Percentiles rank a stretch among this genome's conserved stretches.
phyloP scores from a whole-genome alignment of 176 grass and related monocot species.

The Puya raimondii region DNA sequence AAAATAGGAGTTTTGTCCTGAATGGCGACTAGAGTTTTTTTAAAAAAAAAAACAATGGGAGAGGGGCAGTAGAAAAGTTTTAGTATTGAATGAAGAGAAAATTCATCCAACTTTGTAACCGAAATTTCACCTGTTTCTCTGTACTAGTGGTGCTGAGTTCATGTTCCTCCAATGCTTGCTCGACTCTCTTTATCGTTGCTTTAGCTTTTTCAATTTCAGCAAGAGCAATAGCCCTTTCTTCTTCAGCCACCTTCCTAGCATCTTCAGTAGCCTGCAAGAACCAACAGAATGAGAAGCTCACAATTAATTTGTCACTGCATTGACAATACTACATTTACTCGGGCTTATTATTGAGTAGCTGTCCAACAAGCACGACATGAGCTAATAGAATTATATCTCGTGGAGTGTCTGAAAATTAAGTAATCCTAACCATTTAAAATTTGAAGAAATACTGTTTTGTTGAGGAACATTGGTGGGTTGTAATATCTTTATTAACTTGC shows the following conservation, averaged over 20 bases:
- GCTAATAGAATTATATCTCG: no score
- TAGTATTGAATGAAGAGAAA: neutral
- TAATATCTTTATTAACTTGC: no score
- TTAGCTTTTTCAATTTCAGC: conserved; percentile 89
- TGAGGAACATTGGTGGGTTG: no score
- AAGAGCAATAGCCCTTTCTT: conserved; percentile 77
- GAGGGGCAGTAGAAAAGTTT: neutral
- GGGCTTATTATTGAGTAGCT: neutral
- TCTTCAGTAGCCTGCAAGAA: conserved; percentile 78
- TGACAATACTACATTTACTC: neutral
- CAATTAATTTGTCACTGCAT: neutral
- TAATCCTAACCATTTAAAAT: no score
- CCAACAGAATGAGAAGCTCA: conserved; percentile 7
- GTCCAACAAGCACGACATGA: no score
- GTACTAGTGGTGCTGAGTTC: conserved; percentile 48
- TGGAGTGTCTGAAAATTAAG: no score
- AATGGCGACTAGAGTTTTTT: neutral
- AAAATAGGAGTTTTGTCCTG: neutral
- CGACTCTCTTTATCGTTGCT: conserved; percentile 63
- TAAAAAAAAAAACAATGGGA: neutral
- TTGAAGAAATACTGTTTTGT: no score
- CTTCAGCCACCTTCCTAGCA: conserved; percentile 81
- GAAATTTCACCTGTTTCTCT: conserved; percentile 49
- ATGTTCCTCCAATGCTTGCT: conserved; percentile 55
- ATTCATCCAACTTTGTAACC: no score